Percentiles rank a stretch among this genome's conserved stretches.
Evolutionary conservation across 805 yeast species (phyloP).

Genomic region (Clavispora santaluciae): DNA sequence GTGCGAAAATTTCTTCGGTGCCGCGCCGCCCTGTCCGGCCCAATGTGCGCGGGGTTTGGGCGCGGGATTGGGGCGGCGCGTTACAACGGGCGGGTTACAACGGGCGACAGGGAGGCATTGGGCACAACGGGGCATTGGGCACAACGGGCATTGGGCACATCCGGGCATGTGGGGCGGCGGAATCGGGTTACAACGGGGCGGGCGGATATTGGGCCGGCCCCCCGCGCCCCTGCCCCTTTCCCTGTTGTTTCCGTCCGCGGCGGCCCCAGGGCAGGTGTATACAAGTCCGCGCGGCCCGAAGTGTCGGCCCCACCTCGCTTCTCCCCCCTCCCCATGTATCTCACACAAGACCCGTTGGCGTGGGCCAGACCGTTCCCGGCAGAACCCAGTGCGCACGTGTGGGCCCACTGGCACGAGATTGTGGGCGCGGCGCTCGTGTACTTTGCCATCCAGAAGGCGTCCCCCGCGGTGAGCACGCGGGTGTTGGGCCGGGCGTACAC

Average conservation of each 20-base stretch:
- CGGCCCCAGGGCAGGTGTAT: no score
- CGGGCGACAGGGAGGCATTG: no score
- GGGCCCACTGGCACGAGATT: conserved; percentile 75
- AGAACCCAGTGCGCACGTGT: conserved; percentile 36
- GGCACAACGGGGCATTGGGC: no score
- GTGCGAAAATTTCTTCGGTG: neutral
- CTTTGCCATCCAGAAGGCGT: conserved; percentile 44
- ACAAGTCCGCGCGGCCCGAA: neutral
- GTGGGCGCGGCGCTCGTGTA: conserved; percentile 57
- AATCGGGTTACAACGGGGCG: no score
- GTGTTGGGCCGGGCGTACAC: conserved; percentile 55
- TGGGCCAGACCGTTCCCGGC: conserved; percentile 44
- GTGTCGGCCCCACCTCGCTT: neutral
- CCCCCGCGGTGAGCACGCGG: conserved; percentile 47
- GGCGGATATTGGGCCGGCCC: no score
- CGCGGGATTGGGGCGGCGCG: no score
- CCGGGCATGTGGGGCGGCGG: no score
- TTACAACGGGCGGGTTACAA: no score
- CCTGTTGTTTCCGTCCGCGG: no score
- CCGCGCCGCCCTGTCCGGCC: no score
- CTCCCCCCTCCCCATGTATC: conserved; percentile 19
- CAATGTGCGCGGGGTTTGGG: no score
- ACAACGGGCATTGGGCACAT: no score
- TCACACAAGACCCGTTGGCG: conserved; percentile 39
- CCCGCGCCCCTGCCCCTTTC: neutral